Evolutionary conservation across 176 grass and related monocot species (phyloP).

Genomic region (Carex parvula): DNA sequence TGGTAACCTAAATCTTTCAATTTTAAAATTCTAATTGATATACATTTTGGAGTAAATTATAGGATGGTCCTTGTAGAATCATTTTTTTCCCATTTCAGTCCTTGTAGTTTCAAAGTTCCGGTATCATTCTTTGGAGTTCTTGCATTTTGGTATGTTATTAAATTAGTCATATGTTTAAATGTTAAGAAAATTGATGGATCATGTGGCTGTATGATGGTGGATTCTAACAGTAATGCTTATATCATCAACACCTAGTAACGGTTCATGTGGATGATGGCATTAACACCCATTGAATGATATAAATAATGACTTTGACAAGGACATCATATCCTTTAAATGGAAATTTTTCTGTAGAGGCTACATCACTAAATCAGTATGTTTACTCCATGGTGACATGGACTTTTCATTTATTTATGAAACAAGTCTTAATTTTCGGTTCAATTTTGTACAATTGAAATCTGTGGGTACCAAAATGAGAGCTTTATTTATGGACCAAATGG

Average conservation of each 20-base stretch:
- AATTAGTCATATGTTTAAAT: neutral
- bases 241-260: neutral
- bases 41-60: neutral
- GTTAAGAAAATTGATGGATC: neutral
- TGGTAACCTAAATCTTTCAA: neutral
- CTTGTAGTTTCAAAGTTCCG: neutral
- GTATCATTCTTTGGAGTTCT: neutral
- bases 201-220: neutral
- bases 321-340: neutral
- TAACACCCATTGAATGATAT: neutral
- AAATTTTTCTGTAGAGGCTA: neutral
- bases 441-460: neutral
- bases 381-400: neutral
- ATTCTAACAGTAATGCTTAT: neutral
- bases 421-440: neutral
- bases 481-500: neutral
- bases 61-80: neutral
- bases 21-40: neutral
- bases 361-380: neutral
- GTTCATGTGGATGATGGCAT: neutral
- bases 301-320: neutral
- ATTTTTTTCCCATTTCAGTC: neutral
- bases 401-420: neutral
- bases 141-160: neutral
- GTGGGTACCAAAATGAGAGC: neutral